Percentiles rank a stretch among this genome's conserved stretches.
Evolutionary conservation across 495 filamentous ascomycete genomes (phyloP).

Genomic region (Hypoxylon fragiforme): DNA sequence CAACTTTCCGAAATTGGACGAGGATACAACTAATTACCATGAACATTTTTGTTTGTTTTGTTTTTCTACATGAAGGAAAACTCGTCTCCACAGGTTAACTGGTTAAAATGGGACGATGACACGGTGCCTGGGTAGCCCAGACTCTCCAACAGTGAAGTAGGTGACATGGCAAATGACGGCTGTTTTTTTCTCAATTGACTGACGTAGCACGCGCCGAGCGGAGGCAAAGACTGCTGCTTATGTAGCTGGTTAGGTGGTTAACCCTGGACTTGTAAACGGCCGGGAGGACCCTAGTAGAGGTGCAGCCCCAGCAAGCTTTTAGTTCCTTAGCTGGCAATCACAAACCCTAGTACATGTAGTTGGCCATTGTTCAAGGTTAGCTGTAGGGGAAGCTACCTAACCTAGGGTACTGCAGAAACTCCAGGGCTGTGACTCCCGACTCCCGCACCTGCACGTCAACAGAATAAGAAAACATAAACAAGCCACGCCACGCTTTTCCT

Average conservation of each 20-base stretch:
- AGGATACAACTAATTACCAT: too few relatives aligned
- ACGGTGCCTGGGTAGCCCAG: not conserved
- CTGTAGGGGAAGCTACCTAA: not conserved
- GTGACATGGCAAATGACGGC: conserved; percentile 14
- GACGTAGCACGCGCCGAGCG: conserved; percentile 1
- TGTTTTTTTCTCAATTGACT: conserved; percentile 13
- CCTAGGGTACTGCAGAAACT: too few relatives aligned
- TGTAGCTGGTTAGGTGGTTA: not conserved
- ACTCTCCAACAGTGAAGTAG: too few relatives aligned
- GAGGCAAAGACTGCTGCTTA: not conserved
- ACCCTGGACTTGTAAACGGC: not conserved
- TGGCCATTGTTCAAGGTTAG: too few relatives aligned
- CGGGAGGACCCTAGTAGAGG: too few relatives aligned
- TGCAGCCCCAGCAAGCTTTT: not conserved
- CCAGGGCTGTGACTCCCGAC: too few relatives aligned
- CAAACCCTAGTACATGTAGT: too few relatives aligned
- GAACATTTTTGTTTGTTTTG: too few relatives aligned
- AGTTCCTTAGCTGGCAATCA: too few relatives aligned
- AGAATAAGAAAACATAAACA: conserved; percentile 38
- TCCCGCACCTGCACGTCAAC: conserved; percentile 33
- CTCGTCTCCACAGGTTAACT: conserved; percentile 13
- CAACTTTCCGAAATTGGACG: too few relatives aligned
- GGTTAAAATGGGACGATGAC: conserved; percentile 30
- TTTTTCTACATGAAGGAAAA: too few relatives aligned
- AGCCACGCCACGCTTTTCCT: conserved; percentile 1